Conservation (phyloP, 2,329 filamentous ascomycete genomes). For the Orbilia javanica region DNA sequence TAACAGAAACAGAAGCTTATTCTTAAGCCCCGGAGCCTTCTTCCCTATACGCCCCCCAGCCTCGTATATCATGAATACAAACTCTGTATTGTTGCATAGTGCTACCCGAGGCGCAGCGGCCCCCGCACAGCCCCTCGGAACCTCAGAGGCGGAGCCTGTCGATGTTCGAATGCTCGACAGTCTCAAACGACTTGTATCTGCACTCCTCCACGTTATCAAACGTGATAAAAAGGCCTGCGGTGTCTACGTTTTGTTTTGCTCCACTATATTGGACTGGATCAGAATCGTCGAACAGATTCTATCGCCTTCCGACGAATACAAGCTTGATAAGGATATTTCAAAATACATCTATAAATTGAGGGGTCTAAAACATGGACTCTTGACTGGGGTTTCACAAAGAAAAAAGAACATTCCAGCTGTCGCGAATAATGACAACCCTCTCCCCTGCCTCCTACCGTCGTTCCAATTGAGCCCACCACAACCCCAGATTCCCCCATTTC, state of each 20-base stretch:
- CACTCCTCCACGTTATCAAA: background rate
- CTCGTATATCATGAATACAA: too few relatives aligned
- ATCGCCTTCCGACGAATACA: background rate
- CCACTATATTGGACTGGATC: background rate
- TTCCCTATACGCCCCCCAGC: too few relatives aligned
- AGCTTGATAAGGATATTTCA: background rate
- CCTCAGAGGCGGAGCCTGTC: too few relatives aligned
- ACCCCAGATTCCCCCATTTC: too few relatives aligned
- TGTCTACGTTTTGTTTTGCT: background rate
- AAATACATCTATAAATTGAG: background rate
- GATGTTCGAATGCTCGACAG: too few relatives aligned
- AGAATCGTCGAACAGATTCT: background rate
- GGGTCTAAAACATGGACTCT: background rate
- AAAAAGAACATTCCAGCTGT: background rate
- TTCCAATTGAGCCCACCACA: too few relatives aligned
- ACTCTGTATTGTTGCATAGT: too few relatives aligned
- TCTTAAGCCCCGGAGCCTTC: too few relatives aligned
- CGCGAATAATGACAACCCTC: background rate
- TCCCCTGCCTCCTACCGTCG: background rate
- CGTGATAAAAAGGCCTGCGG: background rate
- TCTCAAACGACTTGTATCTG: background rate
- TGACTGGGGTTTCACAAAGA: background rate
- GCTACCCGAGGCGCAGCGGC: too few relatives aligned
- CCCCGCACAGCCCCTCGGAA: too few relatives aligned
- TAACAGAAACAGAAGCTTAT: too few relatives aligned